Conservation (phyloP, 805 yeast species). For the Monosporozyma unispora region DNA sequence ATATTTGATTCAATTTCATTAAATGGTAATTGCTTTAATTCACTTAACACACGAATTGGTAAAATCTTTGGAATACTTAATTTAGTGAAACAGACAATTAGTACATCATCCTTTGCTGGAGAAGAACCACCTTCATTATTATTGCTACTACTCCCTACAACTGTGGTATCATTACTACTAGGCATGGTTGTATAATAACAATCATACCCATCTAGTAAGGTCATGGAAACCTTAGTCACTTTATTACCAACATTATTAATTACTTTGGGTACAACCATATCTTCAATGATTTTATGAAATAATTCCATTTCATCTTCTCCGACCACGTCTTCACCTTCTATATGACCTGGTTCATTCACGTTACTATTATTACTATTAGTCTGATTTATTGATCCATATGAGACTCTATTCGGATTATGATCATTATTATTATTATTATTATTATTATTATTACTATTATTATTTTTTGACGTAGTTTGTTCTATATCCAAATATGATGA, state of each 20-base stretch:
- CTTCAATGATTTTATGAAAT: slow-evolving; percentile 23
- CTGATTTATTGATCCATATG: background rate
- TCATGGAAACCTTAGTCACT: slow-evolving; percentile 26
- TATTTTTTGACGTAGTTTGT: background rate
- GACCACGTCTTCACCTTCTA: slow-evolving; percentile 19
- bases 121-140: slow-evolving; percentile 7
- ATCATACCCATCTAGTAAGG: slow-evolving; percentile 27
- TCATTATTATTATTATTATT: too few species aligned
- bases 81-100: slow-evolving; percentile 22
- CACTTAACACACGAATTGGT: slow-evolving; percentile 28
- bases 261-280: slow-evolving; percentile 27
- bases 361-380: slow-evolving; percentile 4
- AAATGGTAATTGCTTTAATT: slow-evolving; percentile 18
- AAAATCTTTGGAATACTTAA: slow-evolving; percentile 23
- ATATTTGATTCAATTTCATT: slow-evolving; percentile 16
- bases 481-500: slow-evolving; percentile 19
- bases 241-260: slow-evolving; percentile 25
- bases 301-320: slow-evolving; percentile 2
- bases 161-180: background rate
- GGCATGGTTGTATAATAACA: slow-evolving; percentile 23
- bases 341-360: slow-evolving; percentile 2
- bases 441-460: too few species aligned
- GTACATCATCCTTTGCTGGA: slow-evolving; percentile 7
- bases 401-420: background rate
- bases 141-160: too few species aligned